A percentile compares a stretch with the other conserved stretches of the same genome.
Conservation (phyloP, 2,329 filamentous ascomycete genomes). For the Monascus ruber region DNA sequence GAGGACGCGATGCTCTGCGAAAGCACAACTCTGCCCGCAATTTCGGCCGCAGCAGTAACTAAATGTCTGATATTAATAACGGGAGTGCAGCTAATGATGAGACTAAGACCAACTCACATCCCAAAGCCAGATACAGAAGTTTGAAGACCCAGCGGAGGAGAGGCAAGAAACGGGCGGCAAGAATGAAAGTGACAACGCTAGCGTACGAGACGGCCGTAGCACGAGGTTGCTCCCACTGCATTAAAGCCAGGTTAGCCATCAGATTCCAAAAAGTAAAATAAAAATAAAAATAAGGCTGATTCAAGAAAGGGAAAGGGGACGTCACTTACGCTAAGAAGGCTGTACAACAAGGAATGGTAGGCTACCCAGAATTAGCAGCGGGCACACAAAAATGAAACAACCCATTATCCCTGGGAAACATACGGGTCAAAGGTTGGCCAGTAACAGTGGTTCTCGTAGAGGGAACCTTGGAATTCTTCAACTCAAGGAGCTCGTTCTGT, state of each 20-base stretch:
- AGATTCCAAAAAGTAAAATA: slow-evolving; percentile 1
- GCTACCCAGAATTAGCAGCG: slow-evolving; percentile 27
- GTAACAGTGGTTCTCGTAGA: slow-evolving; percentile 46
- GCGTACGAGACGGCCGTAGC: slow-evolving; percentile 51
- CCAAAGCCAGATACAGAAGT: slow-evolving; percentile 46
- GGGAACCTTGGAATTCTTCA: slow-evolving; percentile 43
- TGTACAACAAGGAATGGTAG: slow-evolving; percentile 58
- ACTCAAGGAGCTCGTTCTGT: slow-evolving; percentile 45
- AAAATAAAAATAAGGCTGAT: neutral
- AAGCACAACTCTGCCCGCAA: slow-evolving; percentile 44
- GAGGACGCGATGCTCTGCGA: slow-evolving; percentile 49
- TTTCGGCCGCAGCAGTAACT: slow-evolving; percentile 48
- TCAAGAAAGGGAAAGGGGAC: neutral
- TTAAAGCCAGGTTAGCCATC: slow-evolving; percentile 1
- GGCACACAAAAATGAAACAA: neutral
- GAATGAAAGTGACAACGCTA: slow-evolving; percentile 46
- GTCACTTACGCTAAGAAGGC: slow-evolving; percentile 46
- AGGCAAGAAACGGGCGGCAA: slow-evolving; percentile 52
- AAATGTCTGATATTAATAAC: neutral
- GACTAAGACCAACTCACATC: slow-evolving; percentile 33
- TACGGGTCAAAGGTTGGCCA: slow-evolving; percentile 52
- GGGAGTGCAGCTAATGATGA: neutral
- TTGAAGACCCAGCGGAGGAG: slow-evolving; percentile 52
- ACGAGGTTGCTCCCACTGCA: slow-evolving; percentile 53
- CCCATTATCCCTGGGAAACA: slow-evolving; percentile 11